Evolutionary conservation across 176 grass and related monocot genomes (phyloP), one percentile per base, ranked within the genome.

Genomic region (Carex myosuroides): DNA sequence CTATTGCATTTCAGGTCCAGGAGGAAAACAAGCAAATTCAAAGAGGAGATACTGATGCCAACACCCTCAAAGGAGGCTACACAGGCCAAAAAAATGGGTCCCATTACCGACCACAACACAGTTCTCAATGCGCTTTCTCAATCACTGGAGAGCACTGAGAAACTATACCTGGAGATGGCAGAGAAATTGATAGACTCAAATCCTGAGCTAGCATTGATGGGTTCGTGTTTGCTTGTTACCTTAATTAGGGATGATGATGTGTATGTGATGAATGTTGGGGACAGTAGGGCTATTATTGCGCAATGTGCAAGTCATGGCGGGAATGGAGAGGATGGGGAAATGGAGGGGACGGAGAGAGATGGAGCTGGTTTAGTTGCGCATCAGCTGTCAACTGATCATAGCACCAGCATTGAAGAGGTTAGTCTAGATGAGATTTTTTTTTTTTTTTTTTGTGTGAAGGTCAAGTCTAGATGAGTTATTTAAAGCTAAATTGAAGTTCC

Each of bases 201-300:
- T 71, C 94, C 94, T 5, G 94, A 97, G 81, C 70, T 97, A 22
- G 94, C 94, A 0, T 87, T 97, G 64, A 97, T 88, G 12, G 94
- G 94, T 48, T 93, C 94, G 0, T 97, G 94, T 70, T 69, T 94
- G 87, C 94, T 97, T 12, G 94, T 91, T 82, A 84, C 85, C 3
- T 85, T 97, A 67, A 82, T 97, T 70, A 94, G 90, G 70, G 94
- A 94, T 32, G 90, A 97, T 21, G 86, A 97, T 52, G 90, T 97
- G 44, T 97, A 97, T 85, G 94, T 97, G 7, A 97, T 97, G 94
- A 97, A 97, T 88, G 88, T 97, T 66, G 94, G 94, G 70, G 94
- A 97, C 66, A 97, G 94, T 82, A 89, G 94, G 4, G 90, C 90
- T 64, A 57, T 97, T 67, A 86, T 94, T 66, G 94, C 88, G 2